phyloP scores from a whole-genome alignment of 306 rosid species.

The Oemleria cerasiformis region DNA sequence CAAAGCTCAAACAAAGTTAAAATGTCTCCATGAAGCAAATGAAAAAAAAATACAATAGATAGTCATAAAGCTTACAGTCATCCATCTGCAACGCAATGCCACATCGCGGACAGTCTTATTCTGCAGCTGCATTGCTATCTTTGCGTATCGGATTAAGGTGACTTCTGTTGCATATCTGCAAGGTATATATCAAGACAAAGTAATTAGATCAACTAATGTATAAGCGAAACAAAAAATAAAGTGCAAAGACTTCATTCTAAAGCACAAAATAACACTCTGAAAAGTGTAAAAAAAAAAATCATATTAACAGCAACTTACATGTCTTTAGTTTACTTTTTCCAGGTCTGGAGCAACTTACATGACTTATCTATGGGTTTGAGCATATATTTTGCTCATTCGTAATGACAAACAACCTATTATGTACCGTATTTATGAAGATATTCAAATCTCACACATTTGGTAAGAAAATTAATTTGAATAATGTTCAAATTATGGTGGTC shows the following conservation, averaged over 20 bases:
- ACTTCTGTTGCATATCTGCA: conserved; percentile 58
- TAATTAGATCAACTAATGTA: not conserved
- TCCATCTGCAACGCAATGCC: conserved; percentile 96
- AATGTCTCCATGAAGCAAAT: conserved; percentile 16
- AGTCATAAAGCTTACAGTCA: conserved; percentile 62
- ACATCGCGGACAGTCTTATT: conserved; percentile 88
- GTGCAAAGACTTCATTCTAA: not conserved
- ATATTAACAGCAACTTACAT: not conserved
- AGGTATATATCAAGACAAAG: conserved; percentile 11
- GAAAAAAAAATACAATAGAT: not conserved
- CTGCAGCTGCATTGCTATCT: conserved; percentile 80
- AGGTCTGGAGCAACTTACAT: not conserved
- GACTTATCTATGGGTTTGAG: not conserved
- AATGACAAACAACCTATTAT: not conserved
- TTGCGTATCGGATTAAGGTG: conserved; percentile 68
- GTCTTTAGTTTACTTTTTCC: not conserved
- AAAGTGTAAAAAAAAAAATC: not conserved
- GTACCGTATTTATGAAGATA: not conserved
- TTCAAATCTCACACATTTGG: not conserved
- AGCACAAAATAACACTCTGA: not conserved
- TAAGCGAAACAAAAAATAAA: not conserved
- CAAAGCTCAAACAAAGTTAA: not conserved
- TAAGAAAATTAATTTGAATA: not conserved
- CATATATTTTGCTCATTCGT: not conserved
- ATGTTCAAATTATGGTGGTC: not conserved